Conservation (phyloP, 2,329 filamentous ascomycete genomes). For the Helotiales sp. region DNA sequence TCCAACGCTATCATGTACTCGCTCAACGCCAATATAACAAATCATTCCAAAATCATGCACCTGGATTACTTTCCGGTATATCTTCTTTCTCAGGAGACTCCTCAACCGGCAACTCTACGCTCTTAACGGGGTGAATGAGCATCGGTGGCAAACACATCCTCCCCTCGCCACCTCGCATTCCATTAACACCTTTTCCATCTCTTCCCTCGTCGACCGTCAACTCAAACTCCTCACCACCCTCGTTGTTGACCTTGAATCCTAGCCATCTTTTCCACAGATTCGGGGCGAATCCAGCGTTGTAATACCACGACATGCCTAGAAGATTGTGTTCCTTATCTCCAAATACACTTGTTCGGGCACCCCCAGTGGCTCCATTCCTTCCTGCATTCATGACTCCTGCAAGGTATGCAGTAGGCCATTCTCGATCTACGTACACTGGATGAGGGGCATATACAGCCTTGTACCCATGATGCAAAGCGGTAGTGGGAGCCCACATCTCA, state of each 20-base stretch:
- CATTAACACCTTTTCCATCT: conserved; percentile 42
- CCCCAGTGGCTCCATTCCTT: conserved; percentile 75
- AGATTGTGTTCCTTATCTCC: conserved; percentile 91
- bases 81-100: conserved; percentile 29
- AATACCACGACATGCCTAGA: conserved; percentile 87
- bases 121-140: conserved; percentile 87
- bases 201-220: conserved; percentile 55
- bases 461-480: conserved; percentile 87
- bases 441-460: conserved; percentile 93
- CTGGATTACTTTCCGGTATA: conserved; percentile 41
- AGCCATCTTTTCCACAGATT: conserved; percentile 87
- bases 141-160: conserved; percentile 92
- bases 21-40: conserved; percentile 11
- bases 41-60: conserved; percentile 36
- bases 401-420: conserved; percentile 81
- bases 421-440: conserved; percentile 83
- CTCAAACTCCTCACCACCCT: conserved; percentile 79
- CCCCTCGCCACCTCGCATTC: conserved; percentile 72
- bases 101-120: conserved; percentile 59
- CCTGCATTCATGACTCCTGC: conserved; percentile 82
- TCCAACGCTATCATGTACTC: conserved; percentile 7
- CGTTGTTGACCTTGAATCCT: conserved; percentile 78
- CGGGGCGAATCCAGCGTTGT: conserved; percentile 80
- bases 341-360: conserved; percentile 73
- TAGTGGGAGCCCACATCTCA: conserved; percentile 93